Conservation (phyloP, 2,329 filamentous ascomycete species). For the Colletotrichum plurivorum region DNA sequence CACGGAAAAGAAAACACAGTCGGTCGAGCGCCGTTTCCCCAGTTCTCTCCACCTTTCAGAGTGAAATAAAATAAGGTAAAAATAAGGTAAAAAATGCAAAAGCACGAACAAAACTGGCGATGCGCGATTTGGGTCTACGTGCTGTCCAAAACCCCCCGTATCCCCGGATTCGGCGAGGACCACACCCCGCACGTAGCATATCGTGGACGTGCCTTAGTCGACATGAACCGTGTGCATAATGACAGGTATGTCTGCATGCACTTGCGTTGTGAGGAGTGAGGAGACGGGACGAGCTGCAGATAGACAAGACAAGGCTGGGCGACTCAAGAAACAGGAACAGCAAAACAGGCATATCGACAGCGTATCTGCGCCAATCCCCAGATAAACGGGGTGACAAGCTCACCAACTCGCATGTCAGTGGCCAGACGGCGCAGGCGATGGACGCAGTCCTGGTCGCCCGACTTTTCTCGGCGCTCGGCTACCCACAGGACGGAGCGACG, state of each 20-base stretch:
- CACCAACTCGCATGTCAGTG: slow-evolving; percentile 12
- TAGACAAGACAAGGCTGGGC: neutral
- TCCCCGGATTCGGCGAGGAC: neutral
- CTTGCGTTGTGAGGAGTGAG: no score
- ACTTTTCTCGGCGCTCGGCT: slow-evolving; percentile 20
- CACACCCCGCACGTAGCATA: neutral
- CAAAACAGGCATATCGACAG: neutral
- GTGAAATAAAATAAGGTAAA: neutral
- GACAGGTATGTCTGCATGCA: no score
- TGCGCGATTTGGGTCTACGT: no score
- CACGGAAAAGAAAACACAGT: no score
- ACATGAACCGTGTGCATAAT: no score
- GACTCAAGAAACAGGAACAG: neutral
- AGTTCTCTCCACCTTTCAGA: neutral
- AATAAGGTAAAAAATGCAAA: neutral
- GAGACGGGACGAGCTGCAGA: neutral
- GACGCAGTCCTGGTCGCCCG: neutral
- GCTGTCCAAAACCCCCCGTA: neutral
- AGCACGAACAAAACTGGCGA: neutral
- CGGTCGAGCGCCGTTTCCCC: no score
- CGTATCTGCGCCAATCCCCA: neutral
- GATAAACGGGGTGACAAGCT: neutral
- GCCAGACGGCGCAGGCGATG: neutral
- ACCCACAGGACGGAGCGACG: slow-evolving; percentile 6
- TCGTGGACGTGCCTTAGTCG: neutral